phyloP scores from a whole-genome alignment of 257 asterid genomes.

The Gentiana macrophylla region DNA sequence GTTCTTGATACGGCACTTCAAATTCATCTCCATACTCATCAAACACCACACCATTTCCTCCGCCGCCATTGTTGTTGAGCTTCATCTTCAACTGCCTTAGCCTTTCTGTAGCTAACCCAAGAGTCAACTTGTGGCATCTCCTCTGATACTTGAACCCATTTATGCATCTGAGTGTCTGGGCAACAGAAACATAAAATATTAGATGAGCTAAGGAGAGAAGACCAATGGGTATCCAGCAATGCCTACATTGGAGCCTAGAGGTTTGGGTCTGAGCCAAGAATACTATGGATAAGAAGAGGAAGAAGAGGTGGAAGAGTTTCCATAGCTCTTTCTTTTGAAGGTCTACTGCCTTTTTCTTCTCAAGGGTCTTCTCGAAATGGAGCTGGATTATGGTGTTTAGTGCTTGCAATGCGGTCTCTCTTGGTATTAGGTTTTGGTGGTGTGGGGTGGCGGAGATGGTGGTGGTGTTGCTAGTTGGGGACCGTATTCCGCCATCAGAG shows the following conservation, averaged over 20 bases:
- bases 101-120: constrained; percentile 80
- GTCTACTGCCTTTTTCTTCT: constrained; percentile 74
- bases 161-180: constrained; percentile 86
- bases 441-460: constrained; percentile 11
- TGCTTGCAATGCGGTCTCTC: constrained; percentile 82
- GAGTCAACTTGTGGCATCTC: constrained; percentile 89
- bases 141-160: constrained; percentile 95
- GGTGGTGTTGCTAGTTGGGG: constrained; percentile 1
- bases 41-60: constrained; percentile 13
- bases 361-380: constrained; percentile 94
- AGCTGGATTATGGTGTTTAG: constrained; percentile 90
- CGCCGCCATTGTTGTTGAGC: constrained; percentile 28
- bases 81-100: constrained; percentile 55
- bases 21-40: constrained; percentile 58
- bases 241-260: constrained; percentile 62
- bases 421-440: constrained; percentile 33
- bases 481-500: constrained; percentile 67
- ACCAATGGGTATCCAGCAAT: constrained; percentile 91
- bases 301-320: constrained; percentile 79
- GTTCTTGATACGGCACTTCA: constrained; percentile 85
- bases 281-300: constrained; percentile 56
- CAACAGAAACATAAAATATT: constrained; percentile 80
- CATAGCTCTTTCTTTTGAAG: constrained; percentile 80
- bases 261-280: constrained; percentile 52
- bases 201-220: constrained; percentile 70